Evolutionary conservation across 2,329 filamentous ascomycete species (phyloP).

Genomic region (Aspergillus bombycis): DNA sequence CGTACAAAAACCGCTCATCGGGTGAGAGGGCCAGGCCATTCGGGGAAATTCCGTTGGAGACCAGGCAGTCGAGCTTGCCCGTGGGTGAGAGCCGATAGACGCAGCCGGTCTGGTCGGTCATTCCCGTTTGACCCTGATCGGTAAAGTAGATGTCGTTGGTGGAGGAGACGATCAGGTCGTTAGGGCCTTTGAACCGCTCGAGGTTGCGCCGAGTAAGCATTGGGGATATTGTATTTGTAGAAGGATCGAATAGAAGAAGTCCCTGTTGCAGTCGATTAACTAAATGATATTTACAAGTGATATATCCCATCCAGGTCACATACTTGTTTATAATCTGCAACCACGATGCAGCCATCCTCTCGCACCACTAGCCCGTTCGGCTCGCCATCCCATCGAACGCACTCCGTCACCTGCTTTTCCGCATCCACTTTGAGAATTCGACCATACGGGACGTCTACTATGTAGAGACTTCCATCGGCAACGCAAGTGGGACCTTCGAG

Average conservation of each 20-base stretch:
- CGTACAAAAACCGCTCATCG: constrained; percentile 46
- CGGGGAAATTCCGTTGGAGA: constrained; percentile 42
- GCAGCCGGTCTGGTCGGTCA: constrained; percentile 44
- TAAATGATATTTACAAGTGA: background rate
- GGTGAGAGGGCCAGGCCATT: constrained; percentile 45
- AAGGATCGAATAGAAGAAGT: background rate
- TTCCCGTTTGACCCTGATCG: constrained; percentile 50
- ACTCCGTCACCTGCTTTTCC: background rate
- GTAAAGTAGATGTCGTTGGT: constrained; percentile 48
- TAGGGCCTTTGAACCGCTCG: constrained; percentile 49
- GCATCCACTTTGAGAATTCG: background rate
- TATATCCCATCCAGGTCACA: background rate
- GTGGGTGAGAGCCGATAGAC: background rate
- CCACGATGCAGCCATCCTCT: background rate
- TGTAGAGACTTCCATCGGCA: background rate
- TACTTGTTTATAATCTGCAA: background rate
- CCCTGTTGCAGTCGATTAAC: background rate
- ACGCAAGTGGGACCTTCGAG: background rate
- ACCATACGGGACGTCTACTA: background rate
- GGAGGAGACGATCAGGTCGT: constrained; percentile 46
- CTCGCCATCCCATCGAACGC: background rate
- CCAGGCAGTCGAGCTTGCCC: background rate
- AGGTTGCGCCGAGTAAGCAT: constrained; percentile 38
- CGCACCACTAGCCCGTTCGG: background rate
- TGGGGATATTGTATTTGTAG: background rate